phyloP scores from a whole-genome alignment of 2,329 filamentous ascomycete genomes.

The Trichoderma sp. region DNA sequence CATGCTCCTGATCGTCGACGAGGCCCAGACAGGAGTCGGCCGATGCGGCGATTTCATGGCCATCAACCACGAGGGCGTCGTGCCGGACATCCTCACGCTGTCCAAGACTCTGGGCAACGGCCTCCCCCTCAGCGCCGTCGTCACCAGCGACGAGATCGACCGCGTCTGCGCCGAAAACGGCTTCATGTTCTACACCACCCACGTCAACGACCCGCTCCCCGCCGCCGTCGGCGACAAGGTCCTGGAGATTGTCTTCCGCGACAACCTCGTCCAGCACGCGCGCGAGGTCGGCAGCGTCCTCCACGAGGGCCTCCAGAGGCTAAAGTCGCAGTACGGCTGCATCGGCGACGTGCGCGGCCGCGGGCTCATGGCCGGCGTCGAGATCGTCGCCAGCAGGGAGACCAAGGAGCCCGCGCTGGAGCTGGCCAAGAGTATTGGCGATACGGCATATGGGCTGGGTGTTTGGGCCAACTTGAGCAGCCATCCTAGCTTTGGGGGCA shows the following conservation, averaged over 20 bases:
- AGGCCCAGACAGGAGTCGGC: slow-evolving; percentile 59
- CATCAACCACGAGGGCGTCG: slow-evolving; percentile 50
- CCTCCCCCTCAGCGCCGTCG: slow-evolving; percentile 55
- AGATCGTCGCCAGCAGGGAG: slow-evolving; percentile 51
- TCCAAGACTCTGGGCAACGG: slow-evolving; percentile 61
- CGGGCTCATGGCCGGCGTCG: slow-evolving; percentile 56
- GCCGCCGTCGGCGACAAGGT: slow-evolving; percentile 60
- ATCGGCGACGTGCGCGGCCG: slow-evolving; percentile 60
- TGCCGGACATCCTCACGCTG: slow-evolving; percentile 58
- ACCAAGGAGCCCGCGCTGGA: slow-evolving; percentile 47
- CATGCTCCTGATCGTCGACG: slow-evolving; percentile 61
- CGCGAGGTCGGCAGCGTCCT: slow-evolving; percentile 44
- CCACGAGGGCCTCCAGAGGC: slow-evolving; percentile 42
- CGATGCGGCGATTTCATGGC: slow-evolving; percentile 58
- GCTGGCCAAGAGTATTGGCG: slow-evolving; percentile 46
- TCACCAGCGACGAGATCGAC: slow-evolving; percentile 54
- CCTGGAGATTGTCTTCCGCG: slow-evolving; percentile 57
- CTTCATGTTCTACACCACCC: slow-evolving; percentile 59
- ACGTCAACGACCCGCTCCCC: slow-evolving; percentile 59
- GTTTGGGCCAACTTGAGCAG: slow-evolving; percentile 56
- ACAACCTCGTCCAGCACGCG: slow-evolving; percentile 48
- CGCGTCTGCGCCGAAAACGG: slow-evolving; percentile 44
- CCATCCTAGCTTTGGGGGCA: slow-evolving; percentile 52
- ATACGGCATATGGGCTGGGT: slow-evolving; percentile 48
- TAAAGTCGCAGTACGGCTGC: slow-evolving; percentile 53